A percentile compares a stretch with the other conserved stretches of the same genome.
phyloP scores from a whole-genome alignment of 2,329 filamentous ascomycete genomes.

The Paracoccidioides lutzii region DNA sequence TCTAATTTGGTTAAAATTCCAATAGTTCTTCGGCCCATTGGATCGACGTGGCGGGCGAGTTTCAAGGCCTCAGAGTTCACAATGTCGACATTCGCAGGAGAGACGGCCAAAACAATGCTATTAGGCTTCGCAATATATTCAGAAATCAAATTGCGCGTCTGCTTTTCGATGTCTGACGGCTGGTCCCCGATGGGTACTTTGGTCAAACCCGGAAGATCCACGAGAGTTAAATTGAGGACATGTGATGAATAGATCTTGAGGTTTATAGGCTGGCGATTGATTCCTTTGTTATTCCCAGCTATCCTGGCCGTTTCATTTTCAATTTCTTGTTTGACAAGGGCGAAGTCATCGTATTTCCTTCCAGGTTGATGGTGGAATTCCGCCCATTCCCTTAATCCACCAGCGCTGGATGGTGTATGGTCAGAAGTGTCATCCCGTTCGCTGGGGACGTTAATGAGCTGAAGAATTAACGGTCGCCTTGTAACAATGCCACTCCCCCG shows the following conservation, averaged over 20 bases:
- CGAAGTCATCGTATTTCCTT: constrained; percentile 79
- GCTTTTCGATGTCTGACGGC: constrained; percentile 94
- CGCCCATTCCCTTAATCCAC: constrained; percentile 62
- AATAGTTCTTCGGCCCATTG: constrained; percentile 85
- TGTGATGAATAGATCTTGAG: constrained; percentile 96
- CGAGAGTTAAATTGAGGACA: constrained; percentile 88
- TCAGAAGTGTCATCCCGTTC: constrained; percentile 56
- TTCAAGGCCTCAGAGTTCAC: constrained; percentile 98
- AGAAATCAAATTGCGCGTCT: constrained; percentile 88
- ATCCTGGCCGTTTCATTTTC: constrained; percentile 93
- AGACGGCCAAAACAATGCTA: constrained; percentile 93
- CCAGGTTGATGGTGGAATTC: constrained; percentile 94
- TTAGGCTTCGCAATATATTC: constrained; percentile 99
- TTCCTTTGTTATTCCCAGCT: constrained; percentile 93
- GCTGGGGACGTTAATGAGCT: constrained; percentile 89
- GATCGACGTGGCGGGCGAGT: constrained; percentile 90
- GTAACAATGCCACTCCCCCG: constrained; percentile 96
- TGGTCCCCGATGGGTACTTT: constrained; percentile 98
- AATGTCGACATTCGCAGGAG: constrained; percentile 92
- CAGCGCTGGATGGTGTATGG: constrained; percentile 61
- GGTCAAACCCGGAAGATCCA: constrained; percentile 89
- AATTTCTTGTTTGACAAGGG: constrained; percentile 88
- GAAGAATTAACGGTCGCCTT: constrained; percentile 81
- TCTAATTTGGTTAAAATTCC: constrained; percentile 95
- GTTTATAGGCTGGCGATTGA: constrained; percentile 95